phyloP scores from a whole-genome alignment of 192 early-diverging fungal species.

The Entrophospora sp. region DNA sequence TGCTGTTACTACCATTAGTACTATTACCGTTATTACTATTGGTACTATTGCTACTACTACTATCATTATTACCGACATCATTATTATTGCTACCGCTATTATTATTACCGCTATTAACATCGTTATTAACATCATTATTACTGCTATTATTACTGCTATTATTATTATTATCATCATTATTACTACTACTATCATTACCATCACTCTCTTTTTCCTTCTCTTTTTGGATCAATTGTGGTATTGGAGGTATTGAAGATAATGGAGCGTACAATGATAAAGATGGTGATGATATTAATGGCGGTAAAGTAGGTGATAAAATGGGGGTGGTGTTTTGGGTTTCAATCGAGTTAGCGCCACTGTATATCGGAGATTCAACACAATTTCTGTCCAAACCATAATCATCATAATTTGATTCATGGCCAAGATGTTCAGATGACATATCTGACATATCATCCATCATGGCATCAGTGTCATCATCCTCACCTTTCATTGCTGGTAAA shows the following conservation, averaged over 20 bases:
- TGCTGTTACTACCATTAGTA: background rate
- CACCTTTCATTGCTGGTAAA: constrained; percentile 8
- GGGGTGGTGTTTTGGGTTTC: constrained; percentile 4
- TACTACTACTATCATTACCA: background rate
- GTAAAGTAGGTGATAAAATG: background rate
- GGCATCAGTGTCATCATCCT: background rate
- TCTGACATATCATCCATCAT: background rate
- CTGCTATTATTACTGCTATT: background rate
- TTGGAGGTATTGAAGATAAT: background rate
- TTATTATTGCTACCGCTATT: too few species aligned
- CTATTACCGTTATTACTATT: background rate
- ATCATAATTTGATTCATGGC: constrained; percentile 1
- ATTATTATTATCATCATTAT: background rate
- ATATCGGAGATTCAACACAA: background rate
- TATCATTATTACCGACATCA: background rate
- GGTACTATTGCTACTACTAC: background rate
- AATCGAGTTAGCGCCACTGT: background rate
- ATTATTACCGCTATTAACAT: background rate
- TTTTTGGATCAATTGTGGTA: background rate
- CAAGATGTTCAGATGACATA: background rate
- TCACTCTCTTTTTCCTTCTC: too few species aligned
- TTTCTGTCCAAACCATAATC: background rate
- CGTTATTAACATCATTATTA: background rate
- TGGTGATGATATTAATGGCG: background rate
- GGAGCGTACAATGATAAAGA: background rate